Conservation (phyloP, 75 land plant genomes). For the Pinus tabuliformis region DNA sequence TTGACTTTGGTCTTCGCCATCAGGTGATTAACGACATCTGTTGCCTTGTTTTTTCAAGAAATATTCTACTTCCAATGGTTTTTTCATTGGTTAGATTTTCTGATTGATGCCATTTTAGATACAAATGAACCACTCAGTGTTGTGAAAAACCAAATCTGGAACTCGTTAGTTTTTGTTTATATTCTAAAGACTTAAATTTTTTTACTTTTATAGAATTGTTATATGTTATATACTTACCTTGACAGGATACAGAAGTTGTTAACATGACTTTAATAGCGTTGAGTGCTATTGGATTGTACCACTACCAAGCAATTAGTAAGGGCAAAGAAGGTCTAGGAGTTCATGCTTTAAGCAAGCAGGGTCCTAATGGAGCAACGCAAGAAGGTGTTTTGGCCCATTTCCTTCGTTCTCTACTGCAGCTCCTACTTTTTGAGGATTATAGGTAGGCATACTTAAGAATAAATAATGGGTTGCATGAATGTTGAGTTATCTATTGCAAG, state of each 20-base stretch:
- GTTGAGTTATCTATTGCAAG: background rate
- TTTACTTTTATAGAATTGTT: background rate
- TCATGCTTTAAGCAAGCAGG: constrained; percentile 34
- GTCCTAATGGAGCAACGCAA: constrained; percentile 39
- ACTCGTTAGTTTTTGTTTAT: background rate
- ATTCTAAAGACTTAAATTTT: background rate
- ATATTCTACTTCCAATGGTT: background rate
- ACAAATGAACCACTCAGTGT: background rate
- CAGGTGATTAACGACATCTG: constrained; percentile 43
- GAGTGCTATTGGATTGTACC: constrained; percentile 85
- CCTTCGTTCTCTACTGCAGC: constrained; percentile 71
- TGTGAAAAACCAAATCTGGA: no score
- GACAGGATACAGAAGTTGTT: constrained; percentile 88
- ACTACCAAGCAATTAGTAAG: constrained; percentile 61
- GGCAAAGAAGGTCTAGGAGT: constrained; percentile 73
- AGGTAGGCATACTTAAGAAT: constrained; percentile 41
- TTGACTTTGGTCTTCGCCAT: constrained; percentile 87
- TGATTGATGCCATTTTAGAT: background rate
- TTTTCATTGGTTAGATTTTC: background rate
- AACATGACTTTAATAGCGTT: constrained; percentile 76
- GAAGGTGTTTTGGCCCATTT: constrained; percentile 73
- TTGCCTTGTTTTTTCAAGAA: background rate
- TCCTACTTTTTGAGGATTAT: constrained; percentile 91
- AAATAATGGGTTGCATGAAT: background rate
- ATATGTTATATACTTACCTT: background rate